Evolutionary conservation across 345 rosid genomes (phyloP).

Genomic region (Ceriops decandra): DNA sequence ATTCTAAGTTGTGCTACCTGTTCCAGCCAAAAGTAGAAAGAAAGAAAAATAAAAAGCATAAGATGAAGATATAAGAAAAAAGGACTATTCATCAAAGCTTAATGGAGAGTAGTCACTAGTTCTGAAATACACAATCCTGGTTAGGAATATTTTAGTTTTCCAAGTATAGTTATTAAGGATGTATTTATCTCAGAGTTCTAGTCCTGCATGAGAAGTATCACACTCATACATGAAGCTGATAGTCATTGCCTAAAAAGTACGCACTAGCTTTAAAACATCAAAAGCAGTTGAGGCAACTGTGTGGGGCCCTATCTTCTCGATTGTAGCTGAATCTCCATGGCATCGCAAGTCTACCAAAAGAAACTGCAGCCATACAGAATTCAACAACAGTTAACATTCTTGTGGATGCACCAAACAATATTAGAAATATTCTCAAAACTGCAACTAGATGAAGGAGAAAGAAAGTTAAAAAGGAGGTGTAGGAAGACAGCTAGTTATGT

Average conservation of each 20-base stretch:
- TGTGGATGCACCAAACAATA: background rate
- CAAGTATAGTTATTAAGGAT: no score
- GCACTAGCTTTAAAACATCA: slow-evolving; percentile 81
- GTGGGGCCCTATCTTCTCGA: slow-evolving; percentile 66
- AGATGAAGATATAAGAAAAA: background rate
- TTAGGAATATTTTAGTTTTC: no score
- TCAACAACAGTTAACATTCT: background rate
- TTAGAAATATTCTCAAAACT: no score
- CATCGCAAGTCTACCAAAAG: slow-evolving; percentile 87
- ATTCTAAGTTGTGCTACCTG: slow-evolving; percentile 74
- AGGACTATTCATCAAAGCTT: no score
- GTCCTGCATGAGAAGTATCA: background rate
- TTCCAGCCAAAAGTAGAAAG: slow-evolving; percentile 6
- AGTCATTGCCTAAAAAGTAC: slow-evolving; percentile 15
- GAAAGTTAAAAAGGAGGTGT: no score
- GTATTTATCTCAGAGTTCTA: no score
- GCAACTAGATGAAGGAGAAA: no score
- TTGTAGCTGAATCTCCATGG: slow-evolving; percentile 88
- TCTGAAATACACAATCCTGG: no score
- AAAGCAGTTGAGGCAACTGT: slow-evolving; percentile 81
- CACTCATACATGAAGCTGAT: slow-evolving; percentile 5
- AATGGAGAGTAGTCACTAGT: no score
- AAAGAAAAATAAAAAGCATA: slow-evolving; percentile 5
- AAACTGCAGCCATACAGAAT: slow-evolving; percentile 46
- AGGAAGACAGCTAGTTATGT: no score